Evolutionary conservation across 768 basidiomycete genomes (phyloP), one percentile per base, ranked within the genome.

Genomic region (Pisolithus orientalis): DNA sequence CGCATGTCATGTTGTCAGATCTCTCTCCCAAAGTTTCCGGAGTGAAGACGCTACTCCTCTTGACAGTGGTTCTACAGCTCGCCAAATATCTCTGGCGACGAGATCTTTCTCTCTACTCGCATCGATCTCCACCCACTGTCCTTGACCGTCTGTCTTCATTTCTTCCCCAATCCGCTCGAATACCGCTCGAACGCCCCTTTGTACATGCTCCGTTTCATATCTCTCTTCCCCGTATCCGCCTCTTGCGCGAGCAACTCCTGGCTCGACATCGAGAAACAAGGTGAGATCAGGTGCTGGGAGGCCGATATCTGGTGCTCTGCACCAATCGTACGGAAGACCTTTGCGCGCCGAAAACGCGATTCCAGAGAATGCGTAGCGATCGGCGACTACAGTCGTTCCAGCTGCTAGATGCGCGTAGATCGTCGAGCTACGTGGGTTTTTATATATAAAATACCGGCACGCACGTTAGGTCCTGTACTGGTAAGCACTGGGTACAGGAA

Each of bases 341-440:
- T 87, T 85, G 16, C 84, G 75, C 1, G 79, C 77, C 13, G 85
- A 86, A 66, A 97, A 98, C 2, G 92, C 94, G 57, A 94, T 85
- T 0, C 95, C 95, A 3, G 94, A 98, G 70, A 97, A 98, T 1
- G 94, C 90, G 65, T 98, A 99, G 40, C 96, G 80, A 66, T 98
- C 95, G 62, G 90, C 92, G 43, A 99, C 70, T 62, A 99, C 73
- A 0, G 81, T 79, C 4, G 82, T 87, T 0, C 93, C 92, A 0
- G 72, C 62, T 0, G 66, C 66, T 3, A 96, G 75, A 24, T 80
- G 70, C 5, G 69, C 61, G 52, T 80, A 73, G 47, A 97, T 92
- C 0, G 73, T 74, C 3, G 83, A 67, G 25, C 89, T 87, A 54
- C 6, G 2, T 44, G 5, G 5, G 5, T 45, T 28, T 28, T 32